A percentile compares a stretch with the other conserved stretches of the same genome.
phyloP scores from a whole-genome alignment of 768 basidiomycete species.

The Lactifluus pinguis region DNA sequence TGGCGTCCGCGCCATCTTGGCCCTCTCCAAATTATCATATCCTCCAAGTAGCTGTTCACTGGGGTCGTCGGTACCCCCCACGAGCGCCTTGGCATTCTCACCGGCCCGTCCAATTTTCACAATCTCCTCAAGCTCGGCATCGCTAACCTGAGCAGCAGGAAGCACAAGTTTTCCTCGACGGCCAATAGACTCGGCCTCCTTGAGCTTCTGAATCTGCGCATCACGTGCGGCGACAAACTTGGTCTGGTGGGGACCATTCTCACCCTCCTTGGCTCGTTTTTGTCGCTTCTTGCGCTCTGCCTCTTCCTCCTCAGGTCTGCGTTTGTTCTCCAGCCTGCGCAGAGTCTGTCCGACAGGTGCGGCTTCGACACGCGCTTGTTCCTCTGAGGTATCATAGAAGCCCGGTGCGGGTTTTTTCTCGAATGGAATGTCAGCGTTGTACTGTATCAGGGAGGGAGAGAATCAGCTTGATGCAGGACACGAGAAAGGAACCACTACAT shows the following conservation, averaged over 20 bases:
- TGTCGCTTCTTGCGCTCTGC: constrained; percentile 88
- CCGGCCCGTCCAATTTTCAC: constrained; percentile 95
- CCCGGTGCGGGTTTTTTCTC: constrained; percentile 94
- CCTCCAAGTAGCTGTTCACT: constrained; percentile 84
- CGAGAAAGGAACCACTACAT: constrained; percentile 26
- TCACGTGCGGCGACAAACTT: constrained; percentile 97
- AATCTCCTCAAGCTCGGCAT: constrained; percentile 91
- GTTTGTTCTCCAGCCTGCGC: constrained; percentile 90
- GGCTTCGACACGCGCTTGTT: constrained; percentile 76
- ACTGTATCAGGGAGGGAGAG: constrained; percentile 38
- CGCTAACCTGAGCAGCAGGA: constrained; percentile 88
- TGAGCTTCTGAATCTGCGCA: constrained; percentile 94
- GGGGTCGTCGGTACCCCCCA: constrained; percentile 73
- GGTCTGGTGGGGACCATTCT: constrained; percentile 58
- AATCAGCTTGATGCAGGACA: constrained; percentile 4
- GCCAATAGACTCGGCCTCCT: constrained; percentile 94
- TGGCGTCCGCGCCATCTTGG: constrained; percentile 89
- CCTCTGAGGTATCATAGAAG: constrained; percentile 95
- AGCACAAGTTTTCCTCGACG: constrained; percentile 76
- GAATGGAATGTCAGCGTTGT: constrained; percentile 97
- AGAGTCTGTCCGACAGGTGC: constrained; percentile 89
- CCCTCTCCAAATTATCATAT: constrained; percentile 83
- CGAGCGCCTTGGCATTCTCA: constrained; percentile 80
- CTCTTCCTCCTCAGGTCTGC: constrained; percentile 89
- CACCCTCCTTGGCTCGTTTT: constrained; percentile 66